A percentile compares a stretch with the other conserved stretches of the same genome.
Conservation (phyloP, 495 filamentous ascomycete genomes). For the Cenococcum geophilum region DNA sequence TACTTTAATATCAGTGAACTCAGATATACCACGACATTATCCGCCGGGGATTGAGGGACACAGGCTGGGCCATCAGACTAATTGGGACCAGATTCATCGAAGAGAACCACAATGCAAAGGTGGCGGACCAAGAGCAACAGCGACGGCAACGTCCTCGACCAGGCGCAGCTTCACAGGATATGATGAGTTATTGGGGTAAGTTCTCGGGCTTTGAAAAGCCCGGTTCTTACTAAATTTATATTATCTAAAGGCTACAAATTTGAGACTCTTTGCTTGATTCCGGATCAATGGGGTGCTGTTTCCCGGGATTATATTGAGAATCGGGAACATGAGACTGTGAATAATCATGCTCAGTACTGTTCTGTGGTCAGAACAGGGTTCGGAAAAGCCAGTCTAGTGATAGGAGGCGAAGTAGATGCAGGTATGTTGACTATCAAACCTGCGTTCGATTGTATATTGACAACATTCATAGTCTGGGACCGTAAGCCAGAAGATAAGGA, state of each 20-base stretch:
- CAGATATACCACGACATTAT: neutral
- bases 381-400: conserved; percentile 60
- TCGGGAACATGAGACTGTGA: conserved; percentile 63
- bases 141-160: conserved; percentile 46
- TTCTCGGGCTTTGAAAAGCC: neutral
- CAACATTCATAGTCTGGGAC: conserved; percentile 62
- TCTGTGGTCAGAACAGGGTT: conserved; percentile 84
- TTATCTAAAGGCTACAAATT: conserved; percentile 79
- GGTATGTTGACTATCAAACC: neutral
- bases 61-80: too few relatives aligned
- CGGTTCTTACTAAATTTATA: conserved; percentile 44
- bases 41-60: too few relatives aligned
- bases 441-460: neutral
- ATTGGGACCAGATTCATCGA: conserved; percentile 71
- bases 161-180: conserved; percentile 55
- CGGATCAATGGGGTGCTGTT: conserved; percentile 62
- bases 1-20: neutral
- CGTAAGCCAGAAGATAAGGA: conserved; percentile 50
- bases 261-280: conserved; percentile 73
- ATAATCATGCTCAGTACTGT: conserved; percentile 88
- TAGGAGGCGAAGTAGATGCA: conserved; percentile 93
- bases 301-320: conserved; percentile 69
- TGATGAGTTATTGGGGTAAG: conserved; percentile 63
- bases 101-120: conserved; percentile 70
- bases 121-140: conserved; percentile 49